Conservation (phyloP, 1,284 basidiomycete species). For the Trichosporon sp. region DNA sequence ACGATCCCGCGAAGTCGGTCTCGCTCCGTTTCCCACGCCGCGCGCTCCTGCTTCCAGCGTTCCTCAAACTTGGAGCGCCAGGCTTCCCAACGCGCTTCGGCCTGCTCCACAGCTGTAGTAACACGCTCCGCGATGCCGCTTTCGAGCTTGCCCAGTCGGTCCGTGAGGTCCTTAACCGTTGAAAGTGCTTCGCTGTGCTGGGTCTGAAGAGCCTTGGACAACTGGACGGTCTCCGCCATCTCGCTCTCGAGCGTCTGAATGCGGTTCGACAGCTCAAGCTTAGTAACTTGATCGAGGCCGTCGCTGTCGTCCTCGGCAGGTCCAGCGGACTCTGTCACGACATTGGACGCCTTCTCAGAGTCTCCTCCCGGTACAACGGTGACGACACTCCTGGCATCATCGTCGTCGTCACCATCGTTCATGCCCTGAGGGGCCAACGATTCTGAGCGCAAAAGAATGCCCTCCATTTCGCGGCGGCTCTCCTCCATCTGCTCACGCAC, state of each 20-base stretch:
- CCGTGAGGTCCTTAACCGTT: constrained; percentile 71
- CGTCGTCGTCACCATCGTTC: constrained; percentile 53
- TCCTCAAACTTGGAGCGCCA: constrained; percentile 61
- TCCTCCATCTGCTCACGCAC: constrained; percentile 68
- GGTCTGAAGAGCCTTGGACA: constrained; percentile 67
- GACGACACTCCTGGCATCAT: constrained; percentile 44
- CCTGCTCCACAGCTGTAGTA: constrained; percentile 53
- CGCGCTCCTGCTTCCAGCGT: constrained; percentile 69
- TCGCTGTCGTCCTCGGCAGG: constrained; percentile 22
- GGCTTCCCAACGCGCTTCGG: constrained; percentile 67
- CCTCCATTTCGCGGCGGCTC: constrained; percentile 48
- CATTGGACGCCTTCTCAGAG: constrained; percentile 39
- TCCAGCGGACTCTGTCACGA: neutral
- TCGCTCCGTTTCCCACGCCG: constrained; percentile 76
- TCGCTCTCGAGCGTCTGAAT: constrained; percentile 67
- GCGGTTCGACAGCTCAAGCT: constrained; percentile 66
- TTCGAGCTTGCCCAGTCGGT: constrained; percentile 53
- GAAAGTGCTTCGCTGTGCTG: constrained; percentile 74
- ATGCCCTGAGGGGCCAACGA: constrained; percentile 28
- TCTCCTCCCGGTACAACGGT: constrained; percentile 47
- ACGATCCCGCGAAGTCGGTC: constrained; percentile 68
- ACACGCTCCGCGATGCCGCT: constrained; percentile 51
- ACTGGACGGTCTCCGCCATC: constrained; percentile 69
- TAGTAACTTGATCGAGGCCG: constrained; percentile 18
- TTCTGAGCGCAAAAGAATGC: constrained; percentile 26